Conservation (phyloP, 116 monocot species). For the Papilionanthe hybrid region DNA sequence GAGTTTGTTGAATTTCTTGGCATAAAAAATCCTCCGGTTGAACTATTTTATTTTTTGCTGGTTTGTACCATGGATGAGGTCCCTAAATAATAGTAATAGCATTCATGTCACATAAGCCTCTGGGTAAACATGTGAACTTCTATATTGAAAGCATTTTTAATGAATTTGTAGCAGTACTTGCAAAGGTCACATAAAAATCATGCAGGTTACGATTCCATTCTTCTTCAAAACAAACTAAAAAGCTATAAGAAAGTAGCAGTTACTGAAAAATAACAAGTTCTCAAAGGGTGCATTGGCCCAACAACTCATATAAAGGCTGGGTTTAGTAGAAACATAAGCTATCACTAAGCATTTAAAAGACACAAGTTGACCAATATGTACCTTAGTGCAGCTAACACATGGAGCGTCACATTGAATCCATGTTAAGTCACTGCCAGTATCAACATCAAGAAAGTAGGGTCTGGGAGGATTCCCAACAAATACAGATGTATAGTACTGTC, state of each 20-base stretch:
- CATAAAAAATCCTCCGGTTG: conserved; percentile 56
- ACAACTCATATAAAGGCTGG: not conserved
- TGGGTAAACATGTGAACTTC: not conserved
- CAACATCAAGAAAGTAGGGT: conserved; percentile 84
- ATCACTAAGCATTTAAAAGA: not conserved
- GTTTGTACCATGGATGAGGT: conserved; percentile 81
- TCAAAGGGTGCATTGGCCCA: not conserved
- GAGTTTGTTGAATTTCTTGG: conserved; percentile 57
- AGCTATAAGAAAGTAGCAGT: not conserved
- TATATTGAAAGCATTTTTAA: not conserved
- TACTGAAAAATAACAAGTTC: conserved; percentile 2
- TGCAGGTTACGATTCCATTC: not conserved
- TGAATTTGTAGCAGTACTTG: not conserved
- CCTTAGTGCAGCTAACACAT: conserved; percentile 83
- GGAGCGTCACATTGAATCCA: conserved; percentile 99
- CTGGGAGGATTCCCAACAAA: conserved; percentile 79
- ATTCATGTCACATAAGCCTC: not conserved
- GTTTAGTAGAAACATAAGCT: conserved; percentile 2
- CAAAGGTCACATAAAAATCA: not conserved
- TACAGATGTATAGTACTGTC: conserved; percentile 82
- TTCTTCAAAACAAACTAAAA: not conserved
- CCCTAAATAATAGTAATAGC: conserved; percentile 31
- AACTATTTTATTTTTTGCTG: conserved; percentile 58
- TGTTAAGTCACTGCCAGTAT: conserved; percentile 87
- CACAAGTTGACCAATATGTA: conserved; percentile 13